Conservation (phyloP, 2,329 filamentous ascomycete species). For the Colletotrichum scovillei region DNA sequence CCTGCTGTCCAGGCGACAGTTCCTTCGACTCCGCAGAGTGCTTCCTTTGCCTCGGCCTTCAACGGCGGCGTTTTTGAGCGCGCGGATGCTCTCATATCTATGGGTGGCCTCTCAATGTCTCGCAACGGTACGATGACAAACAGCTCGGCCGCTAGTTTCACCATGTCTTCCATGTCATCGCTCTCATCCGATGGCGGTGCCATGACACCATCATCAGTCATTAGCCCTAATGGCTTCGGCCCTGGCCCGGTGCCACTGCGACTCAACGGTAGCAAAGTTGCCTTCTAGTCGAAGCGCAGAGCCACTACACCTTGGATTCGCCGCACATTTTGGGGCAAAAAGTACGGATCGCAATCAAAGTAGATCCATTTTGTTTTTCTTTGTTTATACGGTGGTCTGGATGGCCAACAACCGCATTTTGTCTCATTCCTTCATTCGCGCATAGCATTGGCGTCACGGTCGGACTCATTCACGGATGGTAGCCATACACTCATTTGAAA, state of each 20-base stretch:
- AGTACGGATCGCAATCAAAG: slow-evolving; percentile 1
- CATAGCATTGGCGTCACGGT: slow-evolving; percentile 36
- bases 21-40: slow-evolving; percentile 74
- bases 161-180: slow-evolving; percentile 50
- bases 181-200: slow-evolving; percentile 52
- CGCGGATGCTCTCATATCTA: slow-evolving; percentile 67
- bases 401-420: slow-evolving; percentile 21
- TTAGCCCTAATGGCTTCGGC: slow-evolving; percentile 45
- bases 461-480: slow-evolving; percentile 24
- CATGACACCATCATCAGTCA: slow-evolving; percentile 45
- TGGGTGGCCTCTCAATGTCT: slow-evolving; percentile 68
- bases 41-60: slow-evolving; percentile 66
- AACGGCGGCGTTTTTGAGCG: slow-evolving; percentile 70
- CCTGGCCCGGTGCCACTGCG: slow-evolving; percentile 41
- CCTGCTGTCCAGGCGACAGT: slow-evolving; percentile 92
- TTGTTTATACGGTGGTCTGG: slow-evolving; percentile 14
- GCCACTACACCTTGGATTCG: slow-evolving; percentile 32
- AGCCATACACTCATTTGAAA: slow-evolving; percentile 33
- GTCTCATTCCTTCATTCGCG: slow-evolving; percentile 19
- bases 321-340: slow-evolving; percentile 27
- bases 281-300: slow-evolving; percentile 45
- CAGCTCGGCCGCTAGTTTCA: slow-evolving; percentile 40
- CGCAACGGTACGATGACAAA: slow-evolving; percentile 60
- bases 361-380: background rate
- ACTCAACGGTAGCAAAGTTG: slow-evolving; percentile 52